Percentiles rank a stretch among this genome's conserved stretches.
These are phyloP conservation scores for Annona squamosa DNA, from an alignment of 164 flowering plant species.

Conservation along the genomic window DNA sequence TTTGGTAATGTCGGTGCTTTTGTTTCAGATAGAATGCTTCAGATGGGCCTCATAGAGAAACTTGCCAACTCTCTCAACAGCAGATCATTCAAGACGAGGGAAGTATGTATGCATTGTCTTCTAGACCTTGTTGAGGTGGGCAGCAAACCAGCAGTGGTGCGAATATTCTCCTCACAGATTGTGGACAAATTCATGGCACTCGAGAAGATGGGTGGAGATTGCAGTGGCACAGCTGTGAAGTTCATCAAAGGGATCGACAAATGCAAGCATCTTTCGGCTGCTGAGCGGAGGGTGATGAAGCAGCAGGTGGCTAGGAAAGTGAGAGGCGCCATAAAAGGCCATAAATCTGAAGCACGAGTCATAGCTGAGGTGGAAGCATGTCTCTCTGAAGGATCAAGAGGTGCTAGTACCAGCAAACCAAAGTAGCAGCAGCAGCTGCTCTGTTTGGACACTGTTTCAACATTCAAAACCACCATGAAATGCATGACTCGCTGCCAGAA, in stretches of 20 bases:
- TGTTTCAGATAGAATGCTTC: slow-evolving; percentile 23
- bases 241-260: slow-evolving; percentile 38
- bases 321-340: slow-evolving; percentile 27
- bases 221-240: slow-evolving; percentile 23
- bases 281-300: slow-evolving; percentile 40
- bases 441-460: background rate
- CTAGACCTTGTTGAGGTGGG: slow-evolving; percentile 41
- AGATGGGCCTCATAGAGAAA: slow-evolving; percentile 27
- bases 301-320: slow-evolving; percentile 39
- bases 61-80: slow-evolving; percentile 28
- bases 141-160: slow-evolving; percentile 31
- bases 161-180: slow-evolving; percentile 29
- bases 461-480: background rate
- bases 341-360: slow-evolving; percentile 30
- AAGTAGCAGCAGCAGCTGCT: slow-evolving; percentile 4
- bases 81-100: slow-evolving; percentile 31
- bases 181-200: slow-evolving; percentile 35
- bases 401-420: slow-evolving; percentile 23
- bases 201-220: slow-evolving; percentile 26
- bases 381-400: slow-evolving; percentile 32
- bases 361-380: slow-evolving; percentile 31
- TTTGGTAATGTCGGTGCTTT: slow-evolving; percentile 30
- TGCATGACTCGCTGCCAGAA: background rate
- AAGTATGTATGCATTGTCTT: slow-evolving; percentile 27
- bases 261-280: slow-evolving; percentile 34